Evolutionary conservation across 2,329 filamentous ascomycete genomes (phyloP), one percentile per base, ranked within the genome.

Genomic region (Aciculosporium take): DNA sequence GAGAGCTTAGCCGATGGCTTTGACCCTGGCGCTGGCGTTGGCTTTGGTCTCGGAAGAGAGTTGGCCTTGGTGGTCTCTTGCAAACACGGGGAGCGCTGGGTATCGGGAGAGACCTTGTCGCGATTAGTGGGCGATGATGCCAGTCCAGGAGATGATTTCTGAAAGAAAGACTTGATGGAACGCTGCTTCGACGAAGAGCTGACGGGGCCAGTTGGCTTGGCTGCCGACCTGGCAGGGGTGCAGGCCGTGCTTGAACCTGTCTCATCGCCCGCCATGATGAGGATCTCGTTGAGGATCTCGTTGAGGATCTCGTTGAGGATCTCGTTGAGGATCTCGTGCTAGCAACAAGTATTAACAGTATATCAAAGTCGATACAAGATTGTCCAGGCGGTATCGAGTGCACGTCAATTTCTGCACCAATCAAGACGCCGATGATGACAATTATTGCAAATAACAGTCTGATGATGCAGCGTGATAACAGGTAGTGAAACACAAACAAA

Each of bases 111-210:
- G 43, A 54, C 53, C 52, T 60, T 57, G 45, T 55, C 50, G 20
- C 56, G 48, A 17, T 55, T 51, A 20, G 60, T 52, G 13, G 61
- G 48, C n/a, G 53, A 54, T 8, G 56, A 54, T 24, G 58, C 48
- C 20, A 53, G 49, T 13, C 51, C 55, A 17, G 61, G 58, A 0
- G 61, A 57, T n/a, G 61, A 60, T 47, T 65, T 67, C 40, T 61
- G 57, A 45, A 67, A 67, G 53, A 67, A 67, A 25, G 63, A 64
- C 45, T 59, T 56, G 46, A 67, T 67, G 32, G 62, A 65, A 40
- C 58, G 58, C 45, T 67, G 64, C 46, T 65, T 66, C 37, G 51
- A 47, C 13, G 58, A 57, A 9, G 60, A 60, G 17, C 60, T 51
- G 18, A 41, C 40, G 15, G 39, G 20, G 32, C 31, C 43, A 42